Percentiles rank a stretch among this genome's conserved stretches.
Evolutionary conservation across 2,329 filamentous ascomycete species (phyloP).

Genomic region (Ophiostoma tasmaniense): DNA sequence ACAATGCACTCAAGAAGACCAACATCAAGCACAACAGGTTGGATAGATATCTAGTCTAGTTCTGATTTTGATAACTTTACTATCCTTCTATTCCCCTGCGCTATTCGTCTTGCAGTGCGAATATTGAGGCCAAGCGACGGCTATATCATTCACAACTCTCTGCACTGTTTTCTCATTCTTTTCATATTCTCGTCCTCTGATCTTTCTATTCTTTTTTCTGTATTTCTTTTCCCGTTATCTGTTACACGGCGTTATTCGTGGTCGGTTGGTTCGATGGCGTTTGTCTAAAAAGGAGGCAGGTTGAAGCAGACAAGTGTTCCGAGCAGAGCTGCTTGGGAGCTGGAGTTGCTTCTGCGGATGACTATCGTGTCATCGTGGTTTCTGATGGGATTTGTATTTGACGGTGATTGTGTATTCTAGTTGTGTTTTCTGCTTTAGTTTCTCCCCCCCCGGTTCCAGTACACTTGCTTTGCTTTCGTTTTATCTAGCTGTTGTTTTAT

Average conservation of each 20-base stretch:
- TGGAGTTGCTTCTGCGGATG: neutral
- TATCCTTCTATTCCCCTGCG: neutral
- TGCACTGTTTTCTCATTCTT: neutral
- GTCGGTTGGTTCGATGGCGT: neutral
- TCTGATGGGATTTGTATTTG: neutral
- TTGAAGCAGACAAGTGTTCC: neutral
- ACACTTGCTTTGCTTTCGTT: too few relatives aligned
- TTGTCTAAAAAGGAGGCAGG: neutral
- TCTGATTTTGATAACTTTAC: neutral
- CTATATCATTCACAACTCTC: neutral
- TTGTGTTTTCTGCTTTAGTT: neutral
- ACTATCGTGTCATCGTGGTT: neutral
- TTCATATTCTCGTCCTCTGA: too few relatives aligned
- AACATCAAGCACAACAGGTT: neutral
- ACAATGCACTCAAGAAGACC: neutral
- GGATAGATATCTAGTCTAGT: neutral
- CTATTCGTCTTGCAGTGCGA: neutral
- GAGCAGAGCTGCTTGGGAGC: neutral
- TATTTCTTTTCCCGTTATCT: neutral
- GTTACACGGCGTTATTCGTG: neutral
- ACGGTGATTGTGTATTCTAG: neutral
- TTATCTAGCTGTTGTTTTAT: too few relatives aligned
- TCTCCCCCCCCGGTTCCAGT: neutral
- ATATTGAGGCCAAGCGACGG: neutral
- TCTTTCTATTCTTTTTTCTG: neutral